Percentiles rank a stretch among this genome's conserved stretches.
Conservation (phyloP, 441 rosid genomes). For the Pelargonium fulgidum region DNA sequence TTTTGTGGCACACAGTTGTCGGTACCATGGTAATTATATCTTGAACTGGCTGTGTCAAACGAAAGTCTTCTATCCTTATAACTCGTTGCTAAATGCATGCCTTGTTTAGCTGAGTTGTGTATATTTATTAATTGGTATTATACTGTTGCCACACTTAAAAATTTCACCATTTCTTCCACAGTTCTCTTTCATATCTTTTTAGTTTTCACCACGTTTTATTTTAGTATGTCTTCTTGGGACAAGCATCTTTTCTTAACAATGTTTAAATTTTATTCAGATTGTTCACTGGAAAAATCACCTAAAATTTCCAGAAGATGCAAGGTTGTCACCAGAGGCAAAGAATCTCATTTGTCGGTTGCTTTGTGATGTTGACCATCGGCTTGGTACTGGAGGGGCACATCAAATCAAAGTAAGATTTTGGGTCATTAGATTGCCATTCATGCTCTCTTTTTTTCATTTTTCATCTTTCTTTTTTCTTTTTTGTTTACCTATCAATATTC, state of each 20-base stretch:
- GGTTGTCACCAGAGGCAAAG: conserved; percentile 65
- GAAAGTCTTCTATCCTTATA: not conserved
- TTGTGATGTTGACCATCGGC: conserved; percentile 84
- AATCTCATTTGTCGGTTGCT: conserved; percentile 83
- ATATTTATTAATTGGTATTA: not conserved
- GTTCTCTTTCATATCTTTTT: conserved; percentile 6
- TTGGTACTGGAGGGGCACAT: conserved; percentile 76
- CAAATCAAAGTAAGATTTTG: conserved; percentile 70
- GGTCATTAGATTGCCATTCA: conserved; percentile 13
- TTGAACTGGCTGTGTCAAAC: not conserved
- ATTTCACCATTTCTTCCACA: not conserved
- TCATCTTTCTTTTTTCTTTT: not conserved
- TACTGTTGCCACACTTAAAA: not conserved
- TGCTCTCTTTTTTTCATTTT: conserved; percentile 18
- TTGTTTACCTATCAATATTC: conserved; percentile 22
- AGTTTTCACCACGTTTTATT: not conserved
- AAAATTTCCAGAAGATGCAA: conserved; percentile 76
- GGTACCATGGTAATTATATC: not conserved
- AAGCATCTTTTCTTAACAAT: conserved; percentile 2
- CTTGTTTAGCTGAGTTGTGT: not conserved
- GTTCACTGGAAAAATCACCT: conserved; percentile 91
- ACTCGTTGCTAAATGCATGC: conserved; percentile 5
- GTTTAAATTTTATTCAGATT: conserved; percentile 44
- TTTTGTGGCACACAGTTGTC: not conserved
- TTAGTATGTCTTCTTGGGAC: not conserved